phyloP scores from a whole-genome alignment of 2,329 filamentous ascomycete species.

The Ascocoryne sarcoides region DNA sequence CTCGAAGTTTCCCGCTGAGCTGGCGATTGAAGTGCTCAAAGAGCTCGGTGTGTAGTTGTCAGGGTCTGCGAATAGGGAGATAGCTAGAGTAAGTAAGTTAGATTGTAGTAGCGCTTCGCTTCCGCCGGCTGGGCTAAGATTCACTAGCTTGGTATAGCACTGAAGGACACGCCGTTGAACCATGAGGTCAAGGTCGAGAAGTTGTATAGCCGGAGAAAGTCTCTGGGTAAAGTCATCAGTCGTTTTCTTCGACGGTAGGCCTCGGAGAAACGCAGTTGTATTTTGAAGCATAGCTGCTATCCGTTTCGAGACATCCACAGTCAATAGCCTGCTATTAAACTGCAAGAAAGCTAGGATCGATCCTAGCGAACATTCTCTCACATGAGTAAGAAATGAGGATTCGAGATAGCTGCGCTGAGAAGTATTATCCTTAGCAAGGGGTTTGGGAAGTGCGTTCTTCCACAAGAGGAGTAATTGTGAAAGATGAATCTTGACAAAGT shows the following conservation, averaged over 20 bases:
- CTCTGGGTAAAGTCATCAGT: constrained; percentile 81
- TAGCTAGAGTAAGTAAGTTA: constrained; percentile 79
- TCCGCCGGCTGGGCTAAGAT: constrained; percentile 75
- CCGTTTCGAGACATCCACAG: constrained; percentile 86
- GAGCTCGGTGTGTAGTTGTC: constrained; percentile 80
- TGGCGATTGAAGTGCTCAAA: constrained; percentile 83
- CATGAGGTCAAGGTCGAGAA: constrained; percentile 88
- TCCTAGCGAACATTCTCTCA: constrained; percentile 86
- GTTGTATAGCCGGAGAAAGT: constrained; percentile 74
- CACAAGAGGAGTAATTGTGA: constrained; percentile 88
- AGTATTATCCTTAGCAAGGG: constrained; percentile 85
- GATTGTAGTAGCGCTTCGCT: constrained; percentile 83
- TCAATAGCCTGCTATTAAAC: constrained; percentile 85
- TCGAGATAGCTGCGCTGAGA: constrained; percentile 77
- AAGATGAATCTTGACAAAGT: constrained; percentile 97
- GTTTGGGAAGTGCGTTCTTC: constrained; percentile 95
- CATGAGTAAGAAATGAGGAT: constrained; percentile 86
- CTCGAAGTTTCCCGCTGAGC: constrained; percentile 81
- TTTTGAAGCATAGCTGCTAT: constrained; percentile 93
- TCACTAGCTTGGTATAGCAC: constrained; percentile 87
- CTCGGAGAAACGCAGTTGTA: constrained; percentile 81
- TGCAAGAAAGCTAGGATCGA: constrained; percentile 88
- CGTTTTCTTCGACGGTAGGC: constrained; percentile 72
- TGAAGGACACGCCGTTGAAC: constrained; percentile 87
- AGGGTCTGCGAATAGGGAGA: constrained; percentile 87